These are phyloP conservation scores for Arabidopsis hybrid DNA, from an alignment of 441 rosid species.

Conservation along the genomic window DNA sequence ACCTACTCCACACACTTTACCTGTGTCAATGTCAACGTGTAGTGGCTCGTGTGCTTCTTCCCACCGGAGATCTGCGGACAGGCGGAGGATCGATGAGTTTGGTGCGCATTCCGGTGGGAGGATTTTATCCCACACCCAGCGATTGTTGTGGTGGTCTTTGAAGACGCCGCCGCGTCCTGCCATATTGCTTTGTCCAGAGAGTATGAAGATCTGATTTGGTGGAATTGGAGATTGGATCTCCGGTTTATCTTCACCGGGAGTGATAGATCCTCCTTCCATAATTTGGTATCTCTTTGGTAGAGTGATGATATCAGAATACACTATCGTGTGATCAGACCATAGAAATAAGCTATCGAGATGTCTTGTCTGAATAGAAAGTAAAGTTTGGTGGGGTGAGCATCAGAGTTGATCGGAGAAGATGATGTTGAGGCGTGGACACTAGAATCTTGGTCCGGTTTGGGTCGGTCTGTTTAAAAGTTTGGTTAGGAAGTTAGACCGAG, in stretches of 20 bases:
- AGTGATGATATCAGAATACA: neutral
- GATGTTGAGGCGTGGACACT: constrained; percentile 18
- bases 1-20: constrained; percentile 73
- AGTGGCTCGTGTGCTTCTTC: constrained; percentile 73
- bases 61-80: constrained; percentile 66
- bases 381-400: neutral
- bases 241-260: constrained; percentile 17
- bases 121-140: constrained; percentile 60
- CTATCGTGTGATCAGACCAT: neutral
- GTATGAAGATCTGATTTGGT: constrained; percentile 70
- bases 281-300: neutral
- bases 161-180: constrained; percentile 85
- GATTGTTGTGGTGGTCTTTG: constrained; percentile 50
- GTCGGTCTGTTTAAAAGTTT: neutral
- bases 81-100: constrained; percentile 60
- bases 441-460: constrained; percentile 10
- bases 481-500: too few relatives aligned
- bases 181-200: constrained; percentile 98
- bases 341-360: neutral
- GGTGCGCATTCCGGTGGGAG: constrained; percentile 69
- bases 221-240: constrained; percentile 25
- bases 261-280: constrained; percentile 36
- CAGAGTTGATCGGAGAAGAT: constrained; percentile 2
- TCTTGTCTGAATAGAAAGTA: neutral
- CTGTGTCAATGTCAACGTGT: constrained; percentile 73